These are phyloP conservation scores for Kluyveromyces nonfermentans DNA, from an alignment of 805 yeast genomes.

Conservation along the genomic window DNA sequence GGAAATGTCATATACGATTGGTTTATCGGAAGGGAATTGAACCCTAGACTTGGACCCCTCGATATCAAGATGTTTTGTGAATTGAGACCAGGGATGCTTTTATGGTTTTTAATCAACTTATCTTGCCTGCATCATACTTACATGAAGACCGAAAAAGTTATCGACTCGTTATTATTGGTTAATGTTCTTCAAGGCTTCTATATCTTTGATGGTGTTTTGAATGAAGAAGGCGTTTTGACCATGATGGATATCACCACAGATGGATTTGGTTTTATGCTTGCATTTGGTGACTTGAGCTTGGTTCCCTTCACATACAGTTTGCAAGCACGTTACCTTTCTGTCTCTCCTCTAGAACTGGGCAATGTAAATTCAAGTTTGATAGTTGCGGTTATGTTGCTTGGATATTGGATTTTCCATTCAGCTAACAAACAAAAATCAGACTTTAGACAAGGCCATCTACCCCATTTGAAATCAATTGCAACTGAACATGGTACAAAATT, in stretches of 20 bases:
- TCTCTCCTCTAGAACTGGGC: constrained; percentile 52
- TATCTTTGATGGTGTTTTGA: constrained; percentile 82
- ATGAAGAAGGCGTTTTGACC: constrained; percentile 80
- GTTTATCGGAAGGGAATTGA: constrained; percentile 95
- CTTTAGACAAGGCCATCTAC: constrained; percentile 70
- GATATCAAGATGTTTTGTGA: constrained; percentile 91
- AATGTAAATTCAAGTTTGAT: constrained; percentile 31
- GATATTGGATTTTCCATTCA: constrained; percentile 75
- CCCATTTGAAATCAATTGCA: constrained; percentile 57
- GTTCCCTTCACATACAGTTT: constrained; percentile 87
- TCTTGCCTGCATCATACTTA: constrained; percentile 80
- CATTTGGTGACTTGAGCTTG: constrained; percentile 87
- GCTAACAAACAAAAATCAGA: constrained; percentile 78
- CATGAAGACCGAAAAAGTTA: constrained; percentile 44
- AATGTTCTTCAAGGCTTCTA: constrained; percentile 68
- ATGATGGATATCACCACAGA: constrained; percentile 97
- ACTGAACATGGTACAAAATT: constrained; percentile 74
- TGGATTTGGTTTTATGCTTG: constrained; percentile 94
- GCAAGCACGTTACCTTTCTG: constrained; percentile 74
- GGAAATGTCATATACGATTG: constrained; percentile 73
- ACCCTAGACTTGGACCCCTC: constrained; percentile 77
- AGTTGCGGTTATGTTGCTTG: constrained; percentile 42
- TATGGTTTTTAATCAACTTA: constrained; percentile 74
- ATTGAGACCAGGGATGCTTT: constrained; percentile 84
- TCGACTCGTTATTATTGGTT: constrained; percentile 66